These are phyloP conservation scores for Dichomitus squalens DNA, from an alignment of 1,284 basidiomycete species.

Conservation along the genomic window DNA sequence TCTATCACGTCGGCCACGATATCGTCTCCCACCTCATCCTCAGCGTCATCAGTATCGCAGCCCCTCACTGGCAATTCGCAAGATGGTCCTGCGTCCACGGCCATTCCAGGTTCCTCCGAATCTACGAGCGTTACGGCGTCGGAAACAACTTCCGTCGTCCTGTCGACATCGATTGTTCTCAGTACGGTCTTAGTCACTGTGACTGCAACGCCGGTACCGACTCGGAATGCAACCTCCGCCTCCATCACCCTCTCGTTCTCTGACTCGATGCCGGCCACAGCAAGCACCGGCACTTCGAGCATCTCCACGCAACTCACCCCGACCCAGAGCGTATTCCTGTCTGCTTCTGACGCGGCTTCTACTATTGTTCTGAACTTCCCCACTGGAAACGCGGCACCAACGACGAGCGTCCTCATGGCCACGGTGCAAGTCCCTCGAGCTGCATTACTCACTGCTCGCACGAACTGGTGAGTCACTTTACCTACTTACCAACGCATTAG, in stretches of 20 bases:
- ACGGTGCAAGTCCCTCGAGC: neutral
- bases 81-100: neutral
- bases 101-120: neutral
- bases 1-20: slow-evolving; percentile 6
- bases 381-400: neutral
- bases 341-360: slow-evolving; percentile 38
- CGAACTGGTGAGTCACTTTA: slow-evolving; percentile 16
- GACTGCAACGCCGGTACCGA: slow-evolving; percentile 11
- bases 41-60: too few species aligned
- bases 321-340: neutral
- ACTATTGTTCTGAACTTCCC: slow-evolving; percentile 8
- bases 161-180: slow-evolving; percentile 22
- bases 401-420: neutral
- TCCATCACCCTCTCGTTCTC: slow-evolving; percentile 3
- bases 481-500: too few species aligned
- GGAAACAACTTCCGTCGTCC: slow-evolving; percentile 9
- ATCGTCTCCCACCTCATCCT: neutral
- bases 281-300: neutral
- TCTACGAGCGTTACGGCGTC: neutral
- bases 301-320: slow-evolving; percentile 58
- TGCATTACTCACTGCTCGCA: neutral
- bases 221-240: neutral
- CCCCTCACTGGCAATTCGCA: too few species aligned
- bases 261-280: neutral
- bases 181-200: slow-evolving; percentile 26